A percentile compares a stretch with the other conserved stretches of the same genome.
These are phyloP conservation scores for Arthrobotrys megalospora DNA, from an alignment of 2,329 filamentous ascomycete genomes.

Conservation along the genomic window DNA sequence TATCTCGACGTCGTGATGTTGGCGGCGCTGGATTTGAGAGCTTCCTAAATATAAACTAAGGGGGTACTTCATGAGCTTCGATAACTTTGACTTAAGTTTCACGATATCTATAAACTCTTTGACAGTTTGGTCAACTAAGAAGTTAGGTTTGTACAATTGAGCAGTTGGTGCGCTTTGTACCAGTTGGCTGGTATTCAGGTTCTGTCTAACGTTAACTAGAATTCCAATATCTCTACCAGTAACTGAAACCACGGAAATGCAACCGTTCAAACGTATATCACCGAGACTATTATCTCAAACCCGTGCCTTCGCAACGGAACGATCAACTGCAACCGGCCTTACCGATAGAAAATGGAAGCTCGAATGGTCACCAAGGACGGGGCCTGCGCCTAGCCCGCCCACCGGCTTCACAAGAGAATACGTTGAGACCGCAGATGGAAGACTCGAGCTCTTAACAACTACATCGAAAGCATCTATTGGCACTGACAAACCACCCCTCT, in stretches of 20 bases:
- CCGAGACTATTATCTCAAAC: background rate
- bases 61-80: too few species aligned
- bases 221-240: background rate
- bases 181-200: too few species aligned
- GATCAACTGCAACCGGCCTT: background rate
- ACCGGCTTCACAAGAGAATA: constrained; percentile 33
- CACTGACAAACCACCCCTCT: constrained; percentile 28
- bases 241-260: background rate
- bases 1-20: constrained; percentile 10
- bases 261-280: constrained; percentile 2
- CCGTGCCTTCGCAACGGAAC: constrained; percentile 3
- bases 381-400: constrained; percentile 1
- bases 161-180: too few species aligned
- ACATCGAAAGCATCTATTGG: constrained; percentile 15
- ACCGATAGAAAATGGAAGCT: constrained; percentile 49
- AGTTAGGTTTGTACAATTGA: too few species aligned
- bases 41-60: background rate
- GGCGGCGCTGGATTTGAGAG: background rate
- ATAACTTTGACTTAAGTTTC: too few species aligned
- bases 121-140: too few species aligned
- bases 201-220: background rate
- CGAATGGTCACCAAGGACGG: constrained; percentile 38
- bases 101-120: too few species aligned
- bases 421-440: constrained; percentile 37
- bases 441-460: constrained; percentile 35